phyloP scores from a whole-genome alignment of 148 eudicot genomes.

The Arbutus unedo region DNA sequence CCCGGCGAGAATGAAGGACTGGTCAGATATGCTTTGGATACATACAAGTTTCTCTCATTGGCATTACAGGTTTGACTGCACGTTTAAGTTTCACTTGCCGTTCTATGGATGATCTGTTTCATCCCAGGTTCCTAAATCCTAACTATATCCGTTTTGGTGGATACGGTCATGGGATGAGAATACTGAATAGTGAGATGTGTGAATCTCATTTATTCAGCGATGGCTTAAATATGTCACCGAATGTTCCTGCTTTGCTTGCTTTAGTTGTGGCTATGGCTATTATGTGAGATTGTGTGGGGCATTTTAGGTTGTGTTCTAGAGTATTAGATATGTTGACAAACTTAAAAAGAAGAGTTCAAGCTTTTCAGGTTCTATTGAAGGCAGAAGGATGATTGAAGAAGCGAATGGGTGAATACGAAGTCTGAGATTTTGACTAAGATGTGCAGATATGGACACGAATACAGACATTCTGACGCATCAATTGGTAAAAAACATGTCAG shows the following conservation, averaged over 20 bases:
- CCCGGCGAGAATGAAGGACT: slow-evolving; percentile 93
- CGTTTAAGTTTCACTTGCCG: neutral
- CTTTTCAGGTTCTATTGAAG: neutral
- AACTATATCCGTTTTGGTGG: neutral
- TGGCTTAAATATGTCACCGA: neutral
- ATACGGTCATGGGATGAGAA: neutral
- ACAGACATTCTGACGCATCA: neutral
- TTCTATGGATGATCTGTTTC: neutral
- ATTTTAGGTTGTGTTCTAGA: neutral
- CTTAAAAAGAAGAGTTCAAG: neutral
- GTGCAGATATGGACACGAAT: neutral
- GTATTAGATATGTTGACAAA: neutral
- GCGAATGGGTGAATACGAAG: neutral
- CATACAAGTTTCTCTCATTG: slow-evolving; percentile 71
- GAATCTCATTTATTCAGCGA: neutral
- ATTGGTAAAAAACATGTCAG: neutral
- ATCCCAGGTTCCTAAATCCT: neutral
- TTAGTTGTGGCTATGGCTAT: neutral
- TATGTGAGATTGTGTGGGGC: neutral
- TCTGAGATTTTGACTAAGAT: neutral
- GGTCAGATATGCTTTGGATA: slow-evolving; percentile 85
- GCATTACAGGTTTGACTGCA: slow-evolving; percentile 45
- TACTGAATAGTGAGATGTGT: neutral
- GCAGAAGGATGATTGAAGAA: neutral
- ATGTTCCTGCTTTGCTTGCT: neutral